A percentile compares a stretch with the other conserved stretches of the same genome.
phyloP scores from a whole-genome alignment of 2,329 filamentous ascomycete species.

The Epichloe sibirici region DNA sequence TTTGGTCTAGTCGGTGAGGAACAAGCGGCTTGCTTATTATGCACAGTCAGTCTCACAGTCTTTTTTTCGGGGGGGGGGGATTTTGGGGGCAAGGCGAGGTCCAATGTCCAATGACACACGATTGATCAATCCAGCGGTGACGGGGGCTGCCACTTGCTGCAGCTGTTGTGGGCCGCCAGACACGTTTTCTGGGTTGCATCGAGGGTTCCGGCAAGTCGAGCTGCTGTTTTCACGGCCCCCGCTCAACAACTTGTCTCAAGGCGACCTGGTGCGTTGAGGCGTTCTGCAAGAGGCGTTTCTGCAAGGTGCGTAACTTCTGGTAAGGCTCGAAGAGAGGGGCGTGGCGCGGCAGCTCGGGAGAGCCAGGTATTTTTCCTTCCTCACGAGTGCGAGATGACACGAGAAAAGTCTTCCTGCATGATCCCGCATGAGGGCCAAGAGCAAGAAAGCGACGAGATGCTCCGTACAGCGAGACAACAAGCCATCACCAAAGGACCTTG shows the following conservation, averaged over 20 bases:
- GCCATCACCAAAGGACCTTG: not conserved
- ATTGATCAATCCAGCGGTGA: slow-evolving; percentile 11
- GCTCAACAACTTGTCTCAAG: not conserved
- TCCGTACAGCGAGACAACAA: not conserved
- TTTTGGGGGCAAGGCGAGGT: slow-evolving; percentile 5
- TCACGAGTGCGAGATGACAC: not conserved
- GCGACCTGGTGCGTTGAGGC: not conserved
- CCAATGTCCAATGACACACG: slow-evolving; percentile 8
- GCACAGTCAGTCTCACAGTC: not conserved
- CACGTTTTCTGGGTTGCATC: slow-evolving; percentile 5
- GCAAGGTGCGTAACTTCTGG: not conserved
- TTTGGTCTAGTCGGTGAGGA: slow-evolving; percentile 6
- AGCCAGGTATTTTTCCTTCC: not conserved
- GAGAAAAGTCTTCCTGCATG: not conserved
- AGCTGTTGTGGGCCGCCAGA: slow-evolving; percentile 5
- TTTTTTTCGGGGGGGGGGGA: not conserved
- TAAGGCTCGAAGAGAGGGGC: not conserved
- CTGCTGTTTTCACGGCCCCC: not conserved
- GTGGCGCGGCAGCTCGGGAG: not conserved
- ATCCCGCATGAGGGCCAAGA: not conserved
- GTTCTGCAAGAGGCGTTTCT: slow-evolving; percentile 1
- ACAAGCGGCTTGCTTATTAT: slow-evolving; percentile 4
- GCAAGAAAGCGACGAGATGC: not conserved
- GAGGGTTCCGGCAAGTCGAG: not conserved
- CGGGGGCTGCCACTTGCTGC: slow-evolving; percentile 5